Evolutionary conservation across 768 basidiomycete genomes (phyloP), one percentile per base, ranked within the genome.

Genomic region (Cyathus striatus): DNA sequence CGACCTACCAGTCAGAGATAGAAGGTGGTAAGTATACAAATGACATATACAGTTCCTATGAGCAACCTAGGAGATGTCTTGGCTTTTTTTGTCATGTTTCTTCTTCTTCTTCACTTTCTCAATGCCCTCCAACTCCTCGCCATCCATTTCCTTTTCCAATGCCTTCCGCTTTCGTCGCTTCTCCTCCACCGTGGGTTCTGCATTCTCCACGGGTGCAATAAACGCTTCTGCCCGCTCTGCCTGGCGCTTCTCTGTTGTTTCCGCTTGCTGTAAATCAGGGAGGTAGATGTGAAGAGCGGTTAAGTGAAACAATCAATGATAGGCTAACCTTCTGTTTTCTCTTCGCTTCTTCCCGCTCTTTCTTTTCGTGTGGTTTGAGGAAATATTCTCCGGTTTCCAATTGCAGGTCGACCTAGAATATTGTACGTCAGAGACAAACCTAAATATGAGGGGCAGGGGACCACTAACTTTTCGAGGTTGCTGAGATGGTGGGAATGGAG

Each of bases 371-470:
- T 14, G 86, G 68, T 60, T 95, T 96, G 68, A 99, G 85, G 74
- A 98, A 99, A 60, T 98, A 98, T 57, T 98, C 96, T 66, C 96
- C 96, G 2, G 87, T 88, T 58, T 96, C 95, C 50, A 98, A 73
- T 72, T 97, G 87, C 35, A 96, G 60, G 64, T 99, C 96, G 56
- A 98, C 71, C 85, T 91, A 46, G 23, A 23, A 32, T 20, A 23
- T 12, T 40, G 9, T 17, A 12, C n/a, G n/a, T 17, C 22, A 17
- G n/a, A 10, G 23, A 27, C 23, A 12, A 27, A 16, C 18, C 13
- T 30, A 7, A 41, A n/a, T n/a, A n/a, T n/a, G n/a, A n/a, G n/a
- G 9, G 32, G 24, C 38, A 21, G 38, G 47, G 27, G 43, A n/a
- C 6, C 1, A 39, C 63, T 42, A 53, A 90, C 90, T 76, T 97